These are phyloP conservation scores for Takakia lepidozioides DNA, from an alignment of 225 moss, liverwort and hornwort species.

Conservation along the genomic window DNA sequence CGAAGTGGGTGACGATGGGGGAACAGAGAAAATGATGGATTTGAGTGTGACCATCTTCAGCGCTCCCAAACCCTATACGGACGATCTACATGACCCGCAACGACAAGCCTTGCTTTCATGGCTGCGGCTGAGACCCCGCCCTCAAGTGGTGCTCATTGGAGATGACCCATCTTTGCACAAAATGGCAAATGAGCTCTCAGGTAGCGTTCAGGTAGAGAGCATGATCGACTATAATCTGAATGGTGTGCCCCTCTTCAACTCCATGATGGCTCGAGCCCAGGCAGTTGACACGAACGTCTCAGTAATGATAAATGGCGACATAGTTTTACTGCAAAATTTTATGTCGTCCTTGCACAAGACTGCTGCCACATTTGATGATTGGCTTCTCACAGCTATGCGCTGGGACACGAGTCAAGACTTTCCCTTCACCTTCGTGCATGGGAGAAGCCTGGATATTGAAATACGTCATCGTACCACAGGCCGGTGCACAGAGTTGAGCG, in stretches of 20 bases:
- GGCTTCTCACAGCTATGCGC: constrained; percentile 44
- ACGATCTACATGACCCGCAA: constrained; percentile 25
- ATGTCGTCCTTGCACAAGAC: constrained; percentile 51
- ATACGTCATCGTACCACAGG: constrained; percentile 31
- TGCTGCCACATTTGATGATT: constrained; percentile 40
- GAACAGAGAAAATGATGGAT: no score
- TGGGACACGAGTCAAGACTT: constrained; percentile 32
- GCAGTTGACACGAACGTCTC: constrained; percentile 36
- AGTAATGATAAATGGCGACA: constrained; percentile 33
- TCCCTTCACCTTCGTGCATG: constrained; percentile 48
- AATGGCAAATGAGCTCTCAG: constrained; percentile 39
- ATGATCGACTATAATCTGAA: constrained; percentile 48
- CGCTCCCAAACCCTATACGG: constrained; percentile 32
- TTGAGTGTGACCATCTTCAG: constrained; percentile 51
- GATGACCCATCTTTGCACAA: constrained; percentile 42
- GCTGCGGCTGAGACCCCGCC: constrained; percentile 54
- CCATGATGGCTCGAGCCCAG: constrained; percentile 49
- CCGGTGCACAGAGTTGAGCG: constrained; percentile 42
- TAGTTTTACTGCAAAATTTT: constrained; percentile 49
- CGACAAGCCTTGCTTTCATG: constrained; percentile 57
- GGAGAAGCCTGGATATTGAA: constrained; percentile 51
- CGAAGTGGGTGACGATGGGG: no score
- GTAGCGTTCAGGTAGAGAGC: constrained; percentile 46
- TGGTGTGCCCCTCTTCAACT: constrained; percentile 45
- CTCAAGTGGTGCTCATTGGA: constrained; percentile 40